Percentiles rank a stretch among this genome's conserved stretches.
Evolutionary conservation across 2,329 filamentous ascomycete genomes (phyloP).

Genomic region (Decorospora gaudefroyi): DNA sequence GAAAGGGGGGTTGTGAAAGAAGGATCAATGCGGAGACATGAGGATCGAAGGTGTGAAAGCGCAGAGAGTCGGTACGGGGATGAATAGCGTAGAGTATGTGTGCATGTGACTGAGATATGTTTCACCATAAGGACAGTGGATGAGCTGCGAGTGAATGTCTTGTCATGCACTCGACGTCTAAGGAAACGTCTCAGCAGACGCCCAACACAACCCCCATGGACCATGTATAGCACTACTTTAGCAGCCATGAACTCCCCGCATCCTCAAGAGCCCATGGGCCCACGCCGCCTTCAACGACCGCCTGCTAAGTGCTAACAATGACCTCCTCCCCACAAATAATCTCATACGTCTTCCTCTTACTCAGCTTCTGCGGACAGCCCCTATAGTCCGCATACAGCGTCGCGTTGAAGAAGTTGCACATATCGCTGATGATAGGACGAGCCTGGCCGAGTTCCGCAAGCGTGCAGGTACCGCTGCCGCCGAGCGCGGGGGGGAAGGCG

Average conservation of each 20-base stretch:
- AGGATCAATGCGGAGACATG: neutral
- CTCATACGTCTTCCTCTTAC: conserved; percentile 22
- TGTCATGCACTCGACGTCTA: too few relatives aligned
- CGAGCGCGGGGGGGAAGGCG: conserved; percentile 15
- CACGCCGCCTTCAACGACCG: neutral
- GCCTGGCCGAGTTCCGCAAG: conserved; percentile 17
- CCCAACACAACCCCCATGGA: neutral
- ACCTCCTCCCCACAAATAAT: conserved; percentile 20
- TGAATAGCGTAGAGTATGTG: neutral
- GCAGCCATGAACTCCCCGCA: too few relatives aligned
- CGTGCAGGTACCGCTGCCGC: conserved; percentile 20
- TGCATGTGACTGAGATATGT: neutral
- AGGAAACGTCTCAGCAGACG: too few relatives aligned
- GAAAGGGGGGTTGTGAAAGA: too few relatives aligned
- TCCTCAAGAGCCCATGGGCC: too few relatives aligned
- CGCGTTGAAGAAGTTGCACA: conserved; percentile 36
- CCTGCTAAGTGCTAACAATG: conserved; percentile 3
- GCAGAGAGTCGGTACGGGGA: too few relatives aligned
- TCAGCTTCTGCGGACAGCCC: conserved; percentile 19
- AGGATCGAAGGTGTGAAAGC: neutral
- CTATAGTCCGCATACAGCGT: conserved; percentile 28
- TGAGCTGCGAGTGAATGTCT: too few relatives aligned
- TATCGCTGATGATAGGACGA: conserved; percentile 26
- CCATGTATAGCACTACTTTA: too few relatives aligned
- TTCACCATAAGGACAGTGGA: neutral